Conservation (phyloP, 2,329 filamentous ascomycete genomes). For the Amylocarpus encephaloides region DNA sequence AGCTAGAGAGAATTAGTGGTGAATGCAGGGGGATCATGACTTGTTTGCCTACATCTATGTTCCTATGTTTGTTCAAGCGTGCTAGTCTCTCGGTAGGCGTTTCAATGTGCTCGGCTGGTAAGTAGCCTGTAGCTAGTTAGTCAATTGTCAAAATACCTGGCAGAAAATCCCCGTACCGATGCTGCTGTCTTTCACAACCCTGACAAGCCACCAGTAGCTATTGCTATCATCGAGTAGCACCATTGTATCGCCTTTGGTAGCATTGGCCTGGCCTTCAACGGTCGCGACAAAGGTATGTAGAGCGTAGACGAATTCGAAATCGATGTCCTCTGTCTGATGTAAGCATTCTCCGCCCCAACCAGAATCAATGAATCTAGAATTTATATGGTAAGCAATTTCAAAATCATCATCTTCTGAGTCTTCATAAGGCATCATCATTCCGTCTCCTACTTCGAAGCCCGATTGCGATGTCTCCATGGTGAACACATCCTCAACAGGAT, state of each 20-base stretch:
- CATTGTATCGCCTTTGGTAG: slow-evolving; percentile 98
- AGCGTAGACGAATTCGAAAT: slow-evolving; percentile 99
- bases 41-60: slow-evolving; percentile 72
- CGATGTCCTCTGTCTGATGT: slow-evolving; percentile 94
- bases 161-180: slow-evolving; percentile 52
- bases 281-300: slow-evolving; percentile 96
- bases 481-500: slow-evolving; percentile 6
- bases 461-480: no score
- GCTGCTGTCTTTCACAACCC: slow-evolving; percentile 94
- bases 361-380: slow-evolving; percentile 61
- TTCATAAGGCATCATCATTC: slow-evolving; percentile 40
- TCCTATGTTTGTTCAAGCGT: slow-evolving; percentile 92
- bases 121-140: slow-evolving; percentile 58
- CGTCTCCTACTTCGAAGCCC: slow-evolving; percentile 4
- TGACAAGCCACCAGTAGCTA: slow-evolving; percentile 99
- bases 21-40: neutral
- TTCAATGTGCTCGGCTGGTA: slow-evolving; percentile 96
- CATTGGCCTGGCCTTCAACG: slow-evolving; percentile 96
- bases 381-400: slow-evolving; percentile 42
- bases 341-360: slow-evolving; percentile 78
- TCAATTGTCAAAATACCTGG: neutral
- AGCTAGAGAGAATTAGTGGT: slow-evolving; percentile 39
- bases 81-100: slow-evolving; percentile 93
- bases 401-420: slow-evolving; percentile 54
- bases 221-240: slow-evolving; percentile 97